Evolutionary conservation across 257 asterid species (phyloP), one percentile per base, ranked within the genome.

Genomic region (Solanum paucissectum): DNA sequence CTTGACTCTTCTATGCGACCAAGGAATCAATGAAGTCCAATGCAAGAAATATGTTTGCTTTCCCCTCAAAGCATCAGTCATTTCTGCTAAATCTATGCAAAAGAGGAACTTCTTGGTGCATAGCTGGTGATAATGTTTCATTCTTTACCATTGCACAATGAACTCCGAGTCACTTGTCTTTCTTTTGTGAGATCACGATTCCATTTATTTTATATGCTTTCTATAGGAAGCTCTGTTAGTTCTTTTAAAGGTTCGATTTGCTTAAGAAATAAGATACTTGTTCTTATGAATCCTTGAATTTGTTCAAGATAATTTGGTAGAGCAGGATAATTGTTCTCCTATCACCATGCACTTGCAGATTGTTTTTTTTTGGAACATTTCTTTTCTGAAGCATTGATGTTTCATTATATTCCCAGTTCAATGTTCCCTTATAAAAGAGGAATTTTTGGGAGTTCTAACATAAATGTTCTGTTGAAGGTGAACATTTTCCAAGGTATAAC

Each of bases 401-500:
- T 46, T 27, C 27, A 79, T 46, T 4, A 34, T 44, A 16, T 81
- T 29, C 64, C 66, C 68, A 44, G 69, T 81, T 27, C 69, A 81
- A 21, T 46, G 66, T 81, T 5, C 29, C 68, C 40, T 10, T 81
- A 29, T 29, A 46, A 16, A 81, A 16, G 18, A 44, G 38, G 66
- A 81, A 29, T 40, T 10, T 74, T 69, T 76, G 38, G 73, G 46
- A 69, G 44, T 49, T 87, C 44, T 77, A 34, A 36, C 37, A 88
- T 68, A 79, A 44, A 81, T 84, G 89, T 77, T 88, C 83, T 60
- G 77, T 84, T 87, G 88, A 71, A 96, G 99, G 98, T 92, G 91
- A 93, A 97, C 88, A 90, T 95, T 72, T 97, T 97, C 79, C 91
- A 86, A 93, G 98, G 99, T 55, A 92, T 95, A 90, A 97, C 99